A percentile compares a stretch with the other conserved stretches of the same genome.
Evolutionary conservation across 1,284 basidiomycete genomes (phyloP).

Genomic region (Stereum hirsutum): DNA sequence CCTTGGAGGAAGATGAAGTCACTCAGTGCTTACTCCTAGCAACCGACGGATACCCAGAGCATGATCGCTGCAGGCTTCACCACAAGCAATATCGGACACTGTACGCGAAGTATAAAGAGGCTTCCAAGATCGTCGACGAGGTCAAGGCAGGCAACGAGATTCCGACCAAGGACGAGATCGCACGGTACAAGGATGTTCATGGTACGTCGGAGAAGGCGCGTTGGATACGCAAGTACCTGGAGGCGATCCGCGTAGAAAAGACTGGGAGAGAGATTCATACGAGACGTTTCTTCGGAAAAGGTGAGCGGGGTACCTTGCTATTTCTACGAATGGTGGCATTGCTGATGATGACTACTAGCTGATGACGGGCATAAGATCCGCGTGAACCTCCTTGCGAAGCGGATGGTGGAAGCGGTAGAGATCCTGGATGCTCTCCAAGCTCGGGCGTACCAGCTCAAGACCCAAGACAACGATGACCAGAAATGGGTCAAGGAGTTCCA

Average conservation of each 20-base stretch:
- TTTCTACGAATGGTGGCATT: too few relatives aligned
- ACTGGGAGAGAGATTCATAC: constrained; percentile 18
- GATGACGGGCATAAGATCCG: constrained; percentile 21
- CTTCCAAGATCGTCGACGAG: constrained; percentile 19
- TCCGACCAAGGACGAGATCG: constrained; percentile 15
- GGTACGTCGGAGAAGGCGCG: constrained; percentile 15
- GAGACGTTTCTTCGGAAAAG: constrained; percentile 19
- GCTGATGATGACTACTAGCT: constrained; percentile 10
- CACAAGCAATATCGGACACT: constrained; percentile 18
- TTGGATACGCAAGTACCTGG: constrained; percentile 18
- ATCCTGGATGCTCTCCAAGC: constrained; percentile 15
- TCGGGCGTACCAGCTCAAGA: constrained; percentile 15
- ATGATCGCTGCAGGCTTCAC: constrained; percentile 18
- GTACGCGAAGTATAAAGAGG: constrained; percentile 21
- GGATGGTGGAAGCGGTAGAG: constrained; percentile 18
- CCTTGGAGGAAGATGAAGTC: constrained; percentile 20
- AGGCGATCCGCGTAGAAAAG: constrained; percentile 21
- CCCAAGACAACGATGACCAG: constrained; percentile 8
- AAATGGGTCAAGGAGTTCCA: constrained; percentile 9
- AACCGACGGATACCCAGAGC: constrained; percentile 13
- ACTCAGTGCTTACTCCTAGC: constrained; percentile 15
- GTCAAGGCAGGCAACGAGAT: constrained; percentile 10
- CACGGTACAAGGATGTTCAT: constrained; percentile 11
- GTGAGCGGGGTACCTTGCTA: constrained; percentile 8
- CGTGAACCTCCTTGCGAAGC: constrained; percentile 17